A percentile compares a stretch with the other conserved stretches of the same genome.
These are phyloP conservation scores for Pseudogymnoascus sp. DNA, from an alignment of 2,329 filamentous ascomycete species.

Conservation along the genomic window DNA sequence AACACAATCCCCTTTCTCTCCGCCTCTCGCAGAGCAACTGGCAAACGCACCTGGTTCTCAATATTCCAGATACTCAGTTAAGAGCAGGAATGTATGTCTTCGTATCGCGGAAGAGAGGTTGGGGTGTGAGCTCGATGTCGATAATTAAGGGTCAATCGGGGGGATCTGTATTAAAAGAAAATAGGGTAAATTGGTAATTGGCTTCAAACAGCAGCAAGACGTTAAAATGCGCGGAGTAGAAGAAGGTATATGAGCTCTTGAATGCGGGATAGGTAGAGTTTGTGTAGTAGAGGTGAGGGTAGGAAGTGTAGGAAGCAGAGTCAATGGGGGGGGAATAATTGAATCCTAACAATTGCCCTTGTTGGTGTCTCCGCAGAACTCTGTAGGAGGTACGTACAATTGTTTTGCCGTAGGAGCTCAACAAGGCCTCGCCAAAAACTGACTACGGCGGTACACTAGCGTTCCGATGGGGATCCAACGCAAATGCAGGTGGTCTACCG, in stretches of 20 bases:
- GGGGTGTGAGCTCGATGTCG: neutral
- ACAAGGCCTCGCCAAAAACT: slow-evolving; percentile 4
- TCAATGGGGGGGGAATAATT: neutral
- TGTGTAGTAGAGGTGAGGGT: neutral
- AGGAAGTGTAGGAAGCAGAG: neutral
- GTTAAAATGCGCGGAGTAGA: neutral
- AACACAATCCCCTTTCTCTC: neutral
- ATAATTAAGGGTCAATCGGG: slow-evolving; percentile 1
- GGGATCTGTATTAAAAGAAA: slow-evolving; percentile 7
- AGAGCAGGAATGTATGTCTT: slow-evolving; percentile 28
- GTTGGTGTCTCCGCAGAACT: neutral
- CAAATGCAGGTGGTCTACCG: neutral
- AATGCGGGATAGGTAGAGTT: neutral
- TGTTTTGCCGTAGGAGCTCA: neutral
- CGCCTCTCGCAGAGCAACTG: neutral
- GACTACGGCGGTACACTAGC: neutral
- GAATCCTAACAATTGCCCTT: neutral
- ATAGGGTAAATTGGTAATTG: slow-evolving; percentile 2
- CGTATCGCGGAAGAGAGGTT: neutral
- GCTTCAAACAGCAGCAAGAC: slow-evolving; percentile 6
- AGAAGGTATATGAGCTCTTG: slow-evolving; percentile 1
- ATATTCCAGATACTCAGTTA: slow-evolving; percentile 30
- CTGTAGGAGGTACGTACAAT: neutral
- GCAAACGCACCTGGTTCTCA: neutral
- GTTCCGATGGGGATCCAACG: slow-evolving; percentile 8